A percentile compares a stretch with the other conserved stretches of the same genome.
phyloP scores from a whole-genome alignment of 805 yeast genomes.

The Candida endomychidarum region DNA sequence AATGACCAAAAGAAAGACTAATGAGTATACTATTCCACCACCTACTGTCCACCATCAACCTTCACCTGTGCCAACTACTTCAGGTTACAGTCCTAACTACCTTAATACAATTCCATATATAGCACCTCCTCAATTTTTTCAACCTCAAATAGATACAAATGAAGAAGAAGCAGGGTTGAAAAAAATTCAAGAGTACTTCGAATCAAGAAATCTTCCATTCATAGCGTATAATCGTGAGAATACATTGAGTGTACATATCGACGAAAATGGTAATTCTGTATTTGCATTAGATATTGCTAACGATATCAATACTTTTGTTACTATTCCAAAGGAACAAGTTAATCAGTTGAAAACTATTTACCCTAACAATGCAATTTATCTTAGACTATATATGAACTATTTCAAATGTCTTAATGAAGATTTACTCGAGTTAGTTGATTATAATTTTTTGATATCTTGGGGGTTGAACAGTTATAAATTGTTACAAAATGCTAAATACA shows the following conservation, averaged over 20 bases:
- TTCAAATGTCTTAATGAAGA: constrained; percentile 16
- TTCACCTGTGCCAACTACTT: background rate
- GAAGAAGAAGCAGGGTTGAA: background rate
- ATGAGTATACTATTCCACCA: background rate
- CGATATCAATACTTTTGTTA: background rate
- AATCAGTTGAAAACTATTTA: constrained; percentile 10
- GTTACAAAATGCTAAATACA: constrained; percentile 4
- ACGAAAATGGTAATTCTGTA: constrained; percentile 2
- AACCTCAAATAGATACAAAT: background rate
- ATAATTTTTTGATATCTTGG: constrained; percentile 3
- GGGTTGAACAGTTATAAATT: constrained; percentile 3
- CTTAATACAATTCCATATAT: background rate
- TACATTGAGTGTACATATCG: constrained; percentile 1
- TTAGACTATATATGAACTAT: constrained; percentile 10
- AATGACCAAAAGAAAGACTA: constrained; percentile 12
- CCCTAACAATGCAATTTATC: constrained; percentile 5
- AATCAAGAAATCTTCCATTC: constrained; percentile 1
- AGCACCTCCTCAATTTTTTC: background rate
- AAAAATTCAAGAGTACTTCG: background rate
- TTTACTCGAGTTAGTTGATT: constrained; percentile 14
- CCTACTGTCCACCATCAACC: background rate
- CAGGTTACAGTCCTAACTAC: background rate
- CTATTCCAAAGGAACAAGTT: constrained; percentile 8
- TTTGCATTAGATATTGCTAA: background rate
- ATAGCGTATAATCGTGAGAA: background rate